Evolutionary conservation across 148 eudicot genomes (phyloP).

Genomic region (Fagopyrum homotropicum): DNA sequence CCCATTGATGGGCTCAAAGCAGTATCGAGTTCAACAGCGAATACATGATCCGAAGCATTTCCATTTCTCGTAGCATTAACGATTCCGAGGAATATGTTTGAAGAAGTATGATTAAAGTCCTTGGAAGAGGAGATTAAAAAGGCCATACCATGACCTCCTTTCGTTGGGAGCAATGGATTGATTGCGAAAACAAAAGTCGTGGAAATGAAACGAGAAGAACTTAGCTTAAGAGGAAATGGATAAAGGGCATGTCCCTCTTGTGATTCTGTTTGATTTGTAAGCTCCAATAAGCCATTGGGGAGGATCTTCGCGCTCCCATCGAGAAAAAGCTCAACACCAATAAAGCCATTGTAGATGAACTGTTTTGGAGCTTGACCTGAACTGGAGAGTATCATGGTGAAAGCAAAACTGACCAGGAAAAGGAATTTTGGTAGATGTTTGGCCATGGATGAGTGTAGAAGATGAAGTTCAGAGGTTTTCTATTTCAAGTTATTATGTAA

Average conservation of each 20-base stretch:
- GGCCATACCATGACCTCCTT: conserved; percentile 15
- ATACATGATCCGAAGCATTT: conserved; percentile 14
- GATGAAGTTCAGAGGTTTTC: neutral
- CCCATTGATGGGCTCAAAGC: neutral
- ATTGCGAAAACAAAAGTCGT: conserved; percentile 21
- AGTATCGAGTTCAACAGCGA: conserved; percentile 25
- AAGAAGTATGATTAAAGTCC: neutral
- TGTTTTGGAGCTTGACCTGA: neutral
- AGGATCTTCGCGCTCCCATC: neutral
- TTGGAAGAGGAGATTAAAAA: conserved; percentile 18
- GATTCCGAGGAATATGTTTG: conserved; percentile 12
- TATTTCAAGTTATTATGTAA: too few relatives aligned
- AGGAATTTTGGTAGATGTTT: neutral
- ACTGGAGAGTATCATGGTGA: neutral
- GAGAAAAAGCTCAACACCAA: neutral
- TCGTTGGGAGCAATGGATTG: neutral
- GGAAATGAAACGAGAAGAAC: conserved; percentile 11
- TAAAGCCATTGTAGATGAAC: conserved; percentile 13
- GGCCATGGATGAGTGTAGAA: neutral
- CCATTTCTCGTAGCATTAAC: conserved; percentile 12
- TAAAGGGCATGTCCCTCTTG: conserved; percentile 14
- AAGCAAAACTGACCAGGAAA: neutral
- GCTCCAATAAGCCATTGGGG: conserved; percentile 14
- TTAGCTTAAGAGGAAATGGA: conserved; percentile 12
- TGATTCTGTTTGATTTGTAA: conserved; percentile 5